Conservation (phyloP, 371 early-diverging fungal species). For the Mucor lusitanicus region DNA sequence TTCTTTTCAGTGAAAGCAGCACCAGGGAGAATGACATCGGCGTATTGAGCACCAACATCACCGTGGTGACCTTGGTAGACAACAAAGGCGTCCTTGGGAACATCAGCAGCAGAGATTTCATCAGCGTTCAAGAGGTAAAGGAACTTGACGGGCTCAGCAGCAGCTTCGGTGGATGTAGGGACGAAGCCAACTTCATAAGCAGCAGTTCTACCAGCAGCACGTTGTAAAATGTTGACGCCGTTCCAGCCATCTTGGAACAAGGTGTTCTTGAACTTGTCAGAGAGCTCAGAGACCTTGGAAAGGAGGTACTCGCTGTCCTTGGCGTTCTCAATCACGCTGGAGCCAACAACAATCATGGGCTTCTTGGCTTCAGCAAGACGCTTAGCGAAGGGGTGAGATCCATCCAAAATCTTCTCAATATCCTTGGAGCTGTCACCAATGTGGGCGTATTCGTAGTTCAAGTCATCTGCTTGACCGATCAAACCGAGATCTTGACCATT, state of each 20-base stretch:
- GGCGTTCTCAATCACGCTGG: constrained; percentile 75
- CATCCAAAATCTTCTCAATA: constrained; percentile 72
- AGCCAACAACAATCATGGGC: constrained; percentile 92
- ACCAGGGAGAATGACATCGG: constrained; percentile 95
- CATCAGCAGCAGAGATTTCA: constrained; percentile 70
- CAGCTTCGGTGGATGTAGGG: constrained; percentile 52
- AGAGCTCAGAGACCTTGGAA: constrained; percentile 67
- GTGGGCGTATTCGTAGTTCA: constrained; percentile 93
- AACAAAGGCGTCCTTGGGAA: constrained; percentile 93
- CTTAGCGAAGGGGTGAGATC: constrained; percentile 75
- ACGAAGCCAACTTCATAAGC: constrained; percentile 91
- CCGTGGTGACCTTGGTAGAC: constrained; percentile 99
- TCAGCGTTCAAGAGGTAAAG: constrained; percentile 94
- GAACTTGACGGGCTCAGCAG: constrained; percentile 63
- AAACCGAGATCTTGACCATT: constrained; percentile 80
- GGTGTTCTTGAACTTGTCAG: constrained; percentile 69
- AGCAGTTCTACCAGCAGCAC: constrained; percentile 86
- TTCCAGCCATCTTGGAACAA: constrained; percentile 85
- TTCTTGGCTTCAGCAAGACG: constrained; percentile 83
- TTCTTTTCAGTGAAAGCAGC: constrained; percentile 97
- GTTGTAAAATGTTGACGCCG: constrained; percentile 88
- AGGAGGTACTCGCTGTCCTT: constrained; percentile 72
- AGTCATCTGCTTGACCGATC: constrained; percentile 74
- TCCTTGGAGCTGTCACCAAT: constrained; percentile 72
- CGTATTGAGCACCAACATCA: constrained; percentile 92